Evolutionary conservation across 1,284 basidiomycete genomes (phyloP), one percentile per base, ranked within the genome.

Genomic region (Puccinia horiana): DNA sequence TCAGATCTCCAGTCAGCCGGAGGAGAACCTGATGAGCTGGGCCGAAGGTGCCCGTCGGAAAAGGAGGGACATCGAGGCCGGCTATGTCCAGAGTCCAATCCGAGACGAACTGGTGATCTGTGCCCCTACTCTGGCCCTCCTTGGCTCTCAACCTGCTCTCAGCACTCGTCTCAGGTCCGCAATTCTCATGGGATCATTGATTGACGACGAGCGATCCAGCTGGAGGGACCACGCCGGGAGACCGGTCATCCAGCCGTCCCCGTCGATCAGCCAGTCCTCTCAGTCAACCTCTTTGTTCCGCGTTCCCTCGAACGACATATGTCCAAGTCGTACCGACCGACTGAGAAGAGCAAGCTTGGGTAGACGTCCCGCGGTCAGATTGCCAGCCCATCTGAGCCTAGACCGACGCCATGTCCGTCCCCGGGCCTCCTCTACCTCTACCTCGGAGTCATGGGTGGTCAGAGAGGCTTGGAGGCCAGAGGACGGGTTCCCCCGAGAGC

Each of bases 21-120:
- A 73, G 16, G 20, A 35, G 47, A 44, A 72, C 20, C 23, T 32
- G 47, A 52, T 73, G 70, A 73, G 47, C 47, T 73, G 70, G 70
- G 4, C 35, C 6, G 70, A 73, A 29, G 70, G 35, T 6, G 26
- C 26, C 16, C 47, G 52, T 11, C n/a, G 70, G 16, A 73, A 16
- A 29, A 73, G 54, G 29, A 35, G 16, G 29, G 70, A 73, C 23
- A n/a, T 72, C 69, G 69, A 73, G 40, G 2, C 26, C 11, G 47
- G 47, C 1, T 47, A 12, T 14, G 47, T 26, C 16, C 29, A 9
- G 6, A 9, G 29, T 18, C 44, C 47, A 5, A 26, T 44, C n/a
- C 26, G 56, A 8, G 56, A 58, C 3, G 29, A 18, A 29, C 26
- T 8, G 56, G 29, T 32, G n/a, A 58, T 67, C 32, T 20, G 20